Evolutionary conservation across 768 basidiomycete species (phyloP).

Genomic region (Russula ochroleuca): DNA sequence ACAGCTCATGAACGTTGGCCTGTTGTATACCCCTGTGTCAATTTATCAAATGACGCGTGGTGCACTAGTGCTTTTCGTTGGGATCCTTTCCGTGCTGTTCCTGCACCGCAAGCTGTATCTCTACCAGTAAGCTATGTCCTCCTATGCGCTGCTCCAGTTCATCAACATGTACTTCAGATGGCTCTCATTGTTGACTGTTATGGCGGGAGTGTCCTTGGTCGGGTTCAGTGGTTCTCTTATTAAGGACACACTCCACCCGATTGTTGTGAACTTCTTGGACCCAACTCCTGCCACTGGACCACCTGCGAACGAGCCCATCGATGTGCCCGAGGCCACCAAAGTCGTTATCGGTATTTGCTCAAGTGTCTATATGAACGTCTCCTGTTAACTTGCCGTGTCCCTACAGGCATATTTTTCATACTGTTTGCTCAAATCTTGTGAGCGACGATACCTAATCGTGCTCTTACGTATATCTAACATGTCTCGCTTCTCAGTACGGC

Average conservation of each 20-base stretch:
- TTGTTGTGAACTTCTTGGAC: slow-evolving; percentile 33
- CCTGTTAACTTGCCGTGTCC: slow-evolving; percentile 25
- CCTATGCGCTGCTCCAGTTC: slow-evolving; percentile 15
- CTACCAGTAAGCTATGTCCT: slow-evolving; percentile 59
- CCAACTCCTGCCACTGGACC: slow-evolving; percentile 31
- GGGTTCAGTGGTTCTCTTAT: slow-evolving; percentile 87
- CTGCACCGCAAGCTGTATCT: slow-evolving; percentile 78
- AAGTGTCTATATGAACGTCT: slow-evolving; percentile 23
- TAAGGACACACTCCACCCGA: slow-evolving; percentile 62
- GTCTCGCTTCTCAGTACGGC: slow-evolving; percentile 57
- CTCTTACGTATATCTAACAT: slow-evolving; percentile 11
- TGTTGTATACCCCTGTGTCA: slow-evolving; percentile 93
- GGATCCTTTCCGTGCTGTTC: slow-evolving; percentile 86
- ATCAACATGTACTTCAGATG: slow-evolving; percentile 50
- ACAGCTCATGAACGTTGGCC: slow-evolving; percentile 88
- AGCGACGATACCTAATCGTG: slow-evolving; percentile 34
- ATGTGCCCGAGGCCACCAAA: slow-evolving; percentile 59
- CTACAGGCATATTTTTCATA: slow-evolving; percentile 79
- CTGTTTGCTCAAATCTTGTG: slow-evolving; percentile 94
- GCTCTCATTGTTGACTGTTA: slow-evolving; percentile 85
- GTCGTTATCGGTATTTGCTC: slow-evolving; percentile 63
- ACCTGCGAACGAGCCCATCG: slow-evolving; percentile 43
- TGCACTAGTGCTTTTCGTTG: slow-evolving; percentile 91
- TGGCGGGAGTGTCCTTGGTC: slow-evolving; percentile 76
- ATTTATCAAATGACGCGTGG: slow-evolving; percentile 98